Conservation (phyloP, 1,284 basidiomycete genomes). For the Polyporus tsugae region DNA sequence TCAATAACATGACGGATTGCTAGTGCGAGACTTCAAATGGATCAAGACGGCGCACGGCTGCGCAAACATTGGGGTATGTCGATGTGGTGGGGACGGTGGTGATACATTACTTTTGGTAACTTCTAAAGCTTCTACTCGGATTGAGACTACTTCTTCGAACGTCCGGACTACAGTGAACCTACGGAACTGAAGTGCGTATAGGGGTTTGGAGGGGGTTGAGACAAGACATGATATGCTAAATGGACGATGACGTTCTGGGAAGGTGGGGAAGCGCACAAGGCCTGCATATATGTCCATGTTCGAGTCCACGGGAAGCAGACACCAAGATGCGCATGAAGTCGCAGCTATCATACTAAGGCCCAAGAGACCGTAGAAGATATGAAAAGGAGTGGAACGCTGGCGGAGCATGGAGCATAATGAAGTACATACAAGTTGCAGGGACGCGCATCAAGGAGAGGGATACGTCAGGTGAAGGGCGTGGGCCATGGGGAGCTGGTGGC, state of each 20-base stretch:
- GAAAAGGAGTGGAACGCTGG: slow-evolving; percentile 7
- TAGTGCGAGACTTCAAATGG: neutral
- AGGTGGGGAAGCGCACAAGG: neutral
- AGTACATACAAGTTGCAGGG: slow-evolving; percentile 3
- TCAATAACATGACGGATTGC: neutral
- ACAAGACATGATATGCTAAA: neutral
- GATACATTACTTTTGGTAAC: slow-evolving; percentile 12
- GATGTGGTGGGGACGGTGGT: neutral
- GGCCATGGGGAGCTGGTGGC: slow-evolving; percentile 3
- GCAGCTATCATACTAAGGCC: neutral
- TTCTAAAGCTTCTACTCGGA: slow-evolving; percentile 4
- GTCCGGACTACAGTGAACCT: slow-evolving; percentile 1
- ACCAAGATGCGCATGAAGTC: neutral
- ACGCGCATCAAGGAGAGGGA: slow-evolving; percentile 1
- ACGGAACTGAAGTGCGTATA: neutral
- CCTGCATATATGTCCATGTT: slow-evolving; percentile 3
- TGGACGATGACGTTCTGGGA: neutral
- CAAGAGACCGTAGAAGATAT: neutral
- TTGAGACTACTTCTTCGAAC: slow-evolving; percentile 1
- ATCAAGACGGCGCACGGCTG: neutral
- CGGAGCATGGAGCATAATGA: slow-evolving; percentile 11
- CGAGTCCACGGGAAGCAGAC: neutral
- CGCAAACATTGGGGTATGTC: neutral
- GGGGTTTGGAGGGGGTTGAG: neutral
- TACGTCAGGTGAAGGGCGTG: neutral